Evolutionary conservation across 2,329 filamentous ascomycete genomes (phyloP).

Genomic region (Xenoacremonium recifei): DNA sequence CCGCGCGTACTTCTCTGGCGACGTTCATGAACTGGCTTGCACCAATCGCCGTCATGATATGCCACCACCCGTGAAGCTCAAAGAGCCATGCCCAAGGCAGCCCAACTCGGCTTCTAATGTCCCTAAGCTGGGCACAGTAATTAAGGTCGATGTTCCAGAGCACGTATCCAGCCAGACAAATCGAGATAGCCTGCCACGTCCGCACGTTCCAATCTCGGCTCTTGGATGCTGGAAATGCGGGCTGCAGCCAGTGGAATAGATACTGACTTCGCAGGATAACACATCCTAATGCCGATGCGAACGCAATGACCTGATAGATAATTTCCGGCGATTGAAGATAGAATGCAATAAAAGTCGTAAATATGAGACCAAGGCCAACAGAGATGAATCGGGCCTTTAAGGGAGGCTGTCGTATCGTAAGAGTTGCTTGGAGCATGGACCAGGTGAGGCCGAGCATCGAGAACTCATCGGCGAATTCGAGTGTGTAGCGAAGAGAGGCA

Average conservation of each 20-base stretch:
- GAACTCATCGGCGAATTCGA: constrained; percentile 54
- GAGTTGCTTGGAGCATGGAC: constrained; percentile 49
- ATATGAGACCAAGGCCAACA: constrained; percentile 37
- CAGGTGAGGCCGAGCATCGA: constrained; percentile 56
- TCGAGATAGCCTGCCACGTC: constrained; percentile 27
- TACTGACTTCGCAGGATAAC: constrained; percentile 34
- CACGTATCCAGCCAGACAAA: constrained; percentile 44
- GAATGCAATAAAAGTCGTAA: constrained; percentile 40
- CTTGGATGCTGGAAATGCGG: constrained; percentile 27
- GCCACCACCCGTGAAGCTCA: constrained; percentile 65
- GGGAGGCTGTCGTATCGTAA: constrained; percentile 42
- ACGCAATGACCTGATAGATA: constrained; percentile 41
- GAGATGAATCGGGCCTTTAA: constrained; percentile 30
- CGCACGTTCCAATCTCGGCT: constrained; percentile 23
- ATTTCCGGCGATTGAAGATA: constrained; percentile 43
- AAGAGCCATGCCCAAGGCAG: constrained; percentile 55
- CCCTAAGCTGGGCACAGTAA: constrained; percentile 47
- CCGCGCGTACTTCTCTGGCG: constrained; percentile 25
- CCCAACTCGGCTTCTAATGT: constrained; percentile 43
- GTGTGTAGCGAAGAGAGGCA: constrained; percentile 40
- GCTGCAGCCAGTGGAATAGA: constrained; percentile 31
- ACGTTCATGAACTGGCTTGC: constrained; percentile 42
- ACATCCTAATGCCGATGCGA: constrained; percentile 31
- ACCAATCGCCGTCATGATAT: constrained; percentile 56
- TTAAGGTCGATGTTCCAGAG: constrained; percentile 59